phyloP scores from a whole-genome alignment of 1,284 basidiomycete genomes.

The Pholiota adiposa region DNA sequence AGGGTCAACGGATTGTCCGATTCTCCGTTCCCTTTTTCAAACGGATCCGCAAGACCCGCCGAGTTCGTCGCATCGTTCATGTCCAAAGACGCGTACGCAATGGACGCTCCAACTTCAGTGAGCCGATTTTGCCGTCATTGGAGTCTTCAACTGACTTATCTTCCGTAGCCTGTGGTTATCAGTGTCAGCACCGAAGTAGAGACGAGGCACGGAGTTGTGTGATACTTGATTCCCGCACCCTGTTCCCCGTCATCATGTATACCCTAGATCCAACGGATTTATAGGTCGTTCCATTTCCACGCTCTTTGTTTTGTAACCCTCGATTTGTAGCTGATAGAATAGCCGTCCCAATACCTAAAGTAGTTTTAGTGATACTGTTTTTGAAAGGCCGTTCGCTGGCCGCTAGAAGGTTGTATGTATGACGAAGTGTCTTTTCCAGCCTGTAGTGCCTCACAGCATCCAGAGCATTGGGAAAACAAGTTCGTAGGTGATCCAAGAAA shows the following conservation, averaged over 20 bases:
- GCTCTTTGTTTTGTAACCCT: background rate
- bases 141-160: background rate
- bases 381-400: background rate
- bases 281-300: background rate
- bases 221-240: slow-evolving; percentile 1
- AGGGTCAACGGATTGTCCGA: slow-evolving; percentile 11
- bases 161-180: slow-evolving; percentile 10
- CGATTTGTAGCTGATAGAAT: background rate
- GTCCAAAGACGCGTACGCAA: slow-evolving; percentile 5
- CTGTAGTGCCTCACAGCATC: background rate
- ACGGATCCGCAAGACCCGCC: slow-evolving; percentile 11
- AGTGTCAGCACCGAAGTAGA: slow-evolving; percentile 11
- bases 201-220: background rate
- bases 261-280: background rate
- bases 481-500: background rate
- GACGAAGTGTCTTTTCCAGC: background rate
- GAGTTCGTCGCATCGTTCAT: slow-evolving; percentile 13
- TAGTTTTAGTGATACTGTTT: background rate
- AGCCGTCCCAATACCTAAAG: background rate
- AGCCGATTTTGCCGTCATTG: background rate
- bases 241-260: background rate
- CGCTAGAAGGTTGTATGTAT: background rate
- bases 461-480: background rate
- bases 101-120: slow-evolving; percentile 2
- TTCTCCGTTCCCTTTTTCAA: slow-evolving; percentile 9